Percentiles rank a stretch among this genome's conserved stretches.
phyloP scores from a whole-genome alignment of 2,329 filamentous ascomycete genomes.

The Trichoderma endophyticum region DNA sequence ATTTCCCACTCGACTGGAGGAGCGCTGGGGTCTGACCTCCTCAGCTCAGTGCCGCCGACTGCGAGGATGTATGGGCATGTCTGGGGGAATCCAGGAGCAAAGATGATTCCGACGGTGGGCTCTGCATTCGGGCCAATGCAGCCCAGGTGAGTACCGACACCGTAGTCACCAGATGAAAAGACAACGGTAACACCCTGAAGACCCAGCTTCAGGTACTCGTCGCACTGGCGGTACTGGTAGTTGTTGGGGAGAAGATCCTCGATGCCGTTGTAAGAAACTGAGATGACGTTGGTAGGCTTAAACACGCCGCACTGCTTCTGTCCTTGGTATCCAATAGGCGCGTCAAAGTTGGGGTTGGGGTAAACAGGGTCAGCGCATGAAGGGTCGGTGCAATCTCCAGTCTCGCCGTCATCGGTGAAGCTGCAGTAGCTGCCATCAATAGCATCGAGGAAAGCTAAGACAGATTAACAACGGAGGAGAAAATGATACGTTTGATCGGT shows the following conservation, averaged over 20 bases:
- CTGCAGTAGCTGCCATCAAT: conserved; percentile 43
- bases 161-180: conserved; percentile 49
- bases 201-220: conserved; percentile 54
- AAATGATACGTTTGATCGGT: too few relatives aligned
- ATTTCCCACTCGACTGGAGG: background rate
- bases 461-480: background rate
- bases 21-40: background rate
- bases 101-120: conserved; percentile 23
- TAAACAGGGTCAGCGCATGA: conserved; percentile 8
- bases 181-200: conserved; percentile 49
- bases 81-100: conserved; percentile 43
- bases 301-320: conserved; percentile 42
- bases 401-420: conserved; percentile 27
- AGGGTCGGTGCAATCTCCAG: conserved; percentile 30
- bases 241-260: conserved; percentile 45
- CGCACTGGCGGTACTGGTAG: conserved; percentile 51
- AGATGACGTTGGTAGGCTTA: conserved; percentile 49
- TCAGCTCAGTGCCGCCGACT: conserved; percentile 48
- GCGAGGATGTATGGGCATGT: conserved; percentile 48
- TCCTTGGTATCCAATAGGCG: conserved; percentile 39
- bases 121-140: background rate
- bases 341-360: conserved; percentile 26
- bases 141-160: conserved; percentile 32
- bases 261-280: conserved; percentile 50
- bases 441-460: conserved; percentile 36